These are phyloP conservation scores for Kazachstania bromeliacearum DNA, from an alignment of 805 yeast species.

Conservation along the genomic window DNA sequence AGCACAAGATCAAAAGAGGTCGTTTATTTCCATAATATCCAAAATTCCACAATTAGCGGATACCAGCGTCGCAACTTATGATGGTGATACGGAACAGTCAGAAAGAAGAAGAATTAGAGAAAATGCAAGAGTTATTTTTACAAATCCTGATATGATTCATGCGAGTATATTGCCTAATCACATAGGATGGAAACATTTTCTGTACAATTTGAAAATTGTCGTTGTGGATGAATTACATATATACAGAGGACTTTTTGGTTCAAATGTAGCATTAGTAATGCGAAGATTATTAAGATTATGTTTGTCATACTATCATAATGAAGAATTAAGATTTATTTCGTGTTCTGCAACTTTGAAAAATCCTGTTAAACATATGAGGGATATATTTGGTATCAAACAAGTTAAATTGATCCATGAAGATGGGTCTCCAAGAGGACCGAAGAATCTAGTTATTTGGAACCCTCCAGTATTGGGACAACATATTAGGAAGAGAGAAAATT, in stretches of 20 bases:
- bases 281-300: conserved; percentile 61
- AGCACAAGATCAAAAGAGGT: conserved; percentile 91
- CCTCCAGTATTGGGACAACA: conserved; percentile 62
- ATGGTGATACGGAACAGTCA: conserved; percentile 77
- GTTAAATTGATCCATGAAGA: conserved; percentile 59
- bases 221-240: conserved; percentile 82
- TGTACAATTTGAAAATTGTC: conserved; percentile 55
- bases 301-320: conserved; percentile 30
- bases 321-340: conserved; percentile 57
- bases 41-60: conserved; percentile 38
- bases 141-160: conserved; percentile 93
- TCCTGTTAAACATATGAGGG: conserved; percentile 63
- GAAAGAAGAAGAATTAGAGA: conserved; percentile 46
- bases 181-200: conserved; percentile 61
- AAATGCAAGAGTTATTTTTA: conserved; percentile 70
- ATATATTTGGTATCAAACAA: conserved; percentile 59
- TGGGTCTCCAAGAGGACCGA: conserved; percentile 82
- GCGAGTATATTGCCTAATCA: conserved; percentile 74
- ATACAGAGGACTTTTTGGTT: conserved; percentile 85
- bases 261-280: conserved; percentile 82
- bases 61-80: conserved; percentile 67
- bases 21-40: conserved; percentile 51
- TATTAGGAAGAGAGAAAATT: conserved; percentile 51
- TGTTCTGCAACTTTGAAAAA: conserved; percentile 88
- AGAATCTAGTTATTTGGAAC: conserved; percentile 72